Evolutionary conservation across 345 rosid species (phyloP).

Genomic region (Iberis pinnata): DNA sequence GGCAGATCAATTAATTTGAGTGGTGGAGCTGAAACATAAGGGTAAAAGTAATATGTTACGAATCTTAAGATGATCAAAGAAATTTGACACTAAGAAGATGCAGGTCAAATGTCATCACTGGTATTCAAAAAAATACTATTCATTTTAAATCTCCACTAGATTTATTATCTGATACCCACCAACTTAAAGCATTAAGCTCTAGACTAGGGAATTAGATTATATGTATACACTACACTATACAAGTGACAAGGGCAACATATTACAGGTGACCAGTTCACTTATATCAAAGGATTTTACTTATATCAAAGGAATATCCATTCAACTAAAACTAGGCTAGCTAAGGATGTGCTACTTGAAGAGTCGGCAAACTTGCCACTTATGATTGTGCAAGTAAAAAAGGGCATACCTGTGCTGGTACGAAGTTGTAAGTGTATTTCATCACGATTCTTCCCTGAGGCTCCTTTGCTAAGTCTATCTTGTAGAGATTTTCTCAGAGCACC

Average conservation of each 20-base stretch:
- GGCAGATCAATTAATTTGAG: conserved; percentile 86
- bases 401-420: conserved; percentile 85
- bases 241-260: neutral
- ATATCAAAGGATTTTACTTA: too few relatives aligned
- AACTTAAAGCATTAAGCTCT: conserved; percentile 10
- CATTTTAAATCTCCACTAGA: neutral
- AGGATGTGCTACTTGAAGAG: conserved; percentile 10
- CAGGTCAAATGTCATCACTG: neutral
- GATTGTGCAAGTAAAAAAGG: conserved; percentile 12
- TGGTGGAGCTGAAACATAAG: conserved; percentile 68
- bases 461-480: conserved; percentile 88
- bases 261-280: conserved; percentile 17
- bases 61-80: conserved; percentile 6
- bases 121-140: conserved; percentile 2
- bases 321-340: neutral
- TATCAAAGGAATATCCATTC: neutral
- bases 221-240: too few relatives aligned
- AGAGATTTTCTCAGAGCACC: conserved; percentile 92
- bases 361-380: conserved; percentile 12
- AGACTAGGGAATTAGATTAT: conserved; percentile 4
- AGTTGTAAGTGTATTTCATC: conserved; percentile 87
- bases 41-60: conserved; percentile 15
- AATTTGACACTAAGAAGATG: neutral
- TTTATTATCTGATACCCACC: conserved; percentile 2
- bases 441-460: conserved; percentile 62